Percentiles rank a stretch among this genome's conserved stretches.
Evolutionary conservation across 371 early-diverging fungal species (phyloP).

Genomic region (Mortierella polycephala): DNA sequence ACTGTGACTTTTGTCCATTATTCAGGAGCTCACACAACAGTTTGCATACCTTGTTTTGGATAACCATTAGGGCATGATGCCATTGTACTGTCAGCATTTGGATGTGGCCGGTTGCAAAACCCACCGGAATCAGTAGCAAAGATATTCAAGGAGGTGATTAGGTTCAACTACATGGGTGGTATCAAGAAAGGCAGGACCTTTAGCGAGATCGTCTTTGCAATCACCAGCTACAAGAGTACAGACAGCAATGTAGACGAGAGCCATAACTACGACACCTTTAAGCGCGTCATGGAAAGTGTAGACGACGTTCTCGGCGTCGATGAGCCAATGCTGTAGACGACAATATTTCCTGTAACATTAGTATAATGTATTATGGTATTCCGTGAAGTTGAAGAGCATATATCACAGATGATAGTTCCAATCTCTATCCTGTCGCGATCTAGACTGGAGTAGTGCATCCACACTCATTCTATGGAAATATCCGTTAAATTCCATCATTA

Average conservation of each 20-base stretch:
- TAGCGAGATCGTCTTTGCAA: constrained; percentile 47
- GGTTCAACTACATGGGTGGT: constrained; percentile 49
- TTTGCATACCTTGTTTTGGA: neutral
- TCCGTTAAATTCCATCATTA: no score
- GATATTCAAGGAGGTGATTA: constrained; percentile 57
- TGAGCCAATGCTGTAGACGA: neutral
- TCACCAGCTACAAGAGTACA: constrained; percentile 28
- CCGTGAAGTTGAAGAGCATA: no score
- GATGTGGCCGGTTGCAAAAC: constrained; percentile 57
- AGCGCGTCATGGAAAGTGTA: constrained; percentile 44
- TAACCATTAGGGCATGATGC: constrained; percentile 52
- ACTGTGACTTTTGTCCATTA: neutral
- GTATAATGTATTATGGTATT: no score
- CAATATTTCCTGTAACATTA: no score
- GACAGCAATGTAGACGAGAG: constrained; percentile 20
- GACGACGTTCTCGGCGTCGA: constrained; percentile 15
- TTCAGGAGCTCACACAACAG: neutral
- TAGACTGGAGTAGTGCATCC: no score
- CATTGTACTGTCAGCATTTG: constrained; percentile 58
- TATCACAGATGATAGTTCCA: no score
- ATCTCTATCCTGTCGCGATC: no score
- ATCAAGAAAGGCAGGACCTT: constrained; percentile 50
- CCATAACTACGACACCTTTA: constrained; percentile 42
- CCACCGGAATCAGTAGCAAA: constrained; percentile 53
- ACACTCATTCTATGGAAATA: no score